Evolutionary conservation across 352 stramenopile species (phyloP).

Genomic region (Nothophytophthora sp.): DNA sequence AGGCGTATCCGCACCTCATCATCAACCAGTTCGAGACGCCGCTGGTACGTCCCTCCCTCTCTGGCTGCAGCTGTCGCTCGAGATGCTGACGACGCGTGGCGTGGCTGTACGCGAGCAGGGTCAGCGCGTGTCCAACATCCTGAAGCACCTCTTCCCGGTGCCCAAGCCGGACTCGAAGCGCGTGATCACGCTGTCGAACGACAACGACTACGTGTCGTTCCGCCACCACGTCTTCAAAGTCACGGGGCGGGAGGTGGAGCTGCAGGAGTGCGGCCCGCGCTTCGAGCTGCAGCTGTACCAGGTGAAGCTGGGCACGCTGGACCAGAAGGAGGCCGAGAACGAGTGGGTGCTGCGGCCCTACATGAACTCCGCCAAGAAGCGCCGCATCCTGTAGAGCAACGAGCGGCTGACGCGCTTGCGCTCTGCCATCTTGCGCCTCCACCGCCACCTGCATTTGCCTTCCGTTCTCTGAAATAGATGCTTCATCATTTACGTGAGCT

Average conservation of each 20-base stretch:
- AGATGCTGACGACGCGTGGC: not conserved
- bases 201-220: slow-evolving; percentile 99
- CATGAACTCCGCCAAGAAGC: slow-evolving; percentile 99
- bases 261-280: slow-evolving; percentile 96
- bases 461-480: slow-evolving; percentile 38
- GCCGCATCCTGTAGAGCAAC: slow-evolving; percentile 89
- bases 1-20: slow-evolving; percentile 97
- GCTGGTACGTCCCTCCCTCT: slow-evolving; percentile 45
- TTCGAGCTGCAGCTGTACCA: slow-evolving; percentile 99
- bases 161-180: slow-evolving; percentile 96
- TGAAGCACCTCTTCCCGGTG: slow-evolving; percentile 99
- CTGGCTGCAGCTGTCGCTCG: not conserved
- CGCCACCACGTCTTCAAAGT: slow-evolving; percentile 99
- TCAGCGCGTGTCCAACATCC: slow-evolving; percentile 96
- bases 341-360: slow-evolving; percentile 99
- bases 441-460: not conserved
- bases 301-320: slow-evolving; percentile 97
- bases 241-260: slow-evolving; percentile 88
- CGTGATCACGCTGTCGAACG: slow-evolving; percentile 98
- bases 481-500: slow-evolving; percentile 24
- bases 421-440: not conserved
- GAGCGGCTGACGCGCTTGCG: not conserved
- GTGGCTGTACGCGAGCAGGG: slow-evolving; percentile 57
- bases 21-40: slow-evolving; percentile 96
- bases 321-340: slow-evolving; percentile 99